phyloP scores from a whole-genome alignment of 148 eudicot genomes.

The Chenopodium suecicum region DNA sequence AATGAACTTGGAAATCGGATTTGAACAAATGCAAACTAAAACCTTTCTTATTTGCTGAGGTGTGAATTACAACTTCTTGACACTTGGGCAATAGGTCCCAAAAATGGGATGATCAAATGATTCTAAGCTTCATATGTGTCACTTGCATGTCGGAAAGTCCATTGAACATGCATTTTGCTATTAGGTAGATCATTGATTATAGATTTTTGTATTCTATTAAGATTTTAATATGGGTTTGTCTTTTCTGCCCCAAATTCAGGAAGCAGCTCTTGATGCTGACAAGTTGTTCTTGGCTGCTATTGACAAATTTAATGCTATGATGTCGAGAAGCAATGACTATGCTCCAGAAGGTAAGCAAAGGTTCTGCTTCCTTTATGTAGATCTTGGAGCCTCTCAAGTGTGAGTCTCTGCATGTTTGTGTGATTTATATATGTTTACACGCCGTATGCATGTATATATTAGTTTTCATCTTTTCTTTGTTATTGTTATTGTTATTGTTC shows the following conservation, averaged over 20 bases:
- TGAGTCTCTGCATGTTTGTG: neutral
- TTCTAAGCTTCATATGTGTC: neutral
- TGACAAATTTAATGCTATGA: constrained; percentile 96
- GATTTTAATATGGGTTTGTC: neutral
- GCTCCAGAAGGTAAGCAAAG: constrained; percentile 76
- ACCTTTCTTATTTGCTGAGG: neutral
- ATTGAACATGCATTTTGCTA: neutral
- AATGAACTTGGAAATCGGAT: neutral
- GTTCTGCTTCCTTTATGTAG: neutral
- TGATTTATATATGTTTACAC: neutral
- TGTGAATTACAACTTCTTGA: neutral
- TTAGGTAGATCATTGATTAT: neutral
- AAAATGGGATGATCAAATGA: neutral
- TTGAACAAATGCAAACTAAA: neutral
- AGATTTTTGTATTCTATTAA: neutral
- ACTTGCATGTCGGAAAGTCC: neutral
- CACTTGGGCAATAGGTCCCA: neutral
- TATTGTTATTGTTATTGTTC: too few species aligned
- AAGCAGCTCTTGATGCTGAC: constrained; percentile 90
- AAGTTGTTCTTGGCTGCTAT: constrained; percentile 88
- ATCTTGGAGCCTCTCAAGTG: neutral
- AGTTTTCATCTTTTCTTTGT: neutral
- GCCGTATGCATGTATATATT: neutral
- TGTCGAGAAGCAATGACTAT: constrained; percentile 74
- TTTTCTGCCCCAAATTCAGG: constrained; percentile 41